phyloP scores from a whole-genome alignment of 768 basidiomycete genomes.

The Cytidiella melzeri region DNA sequence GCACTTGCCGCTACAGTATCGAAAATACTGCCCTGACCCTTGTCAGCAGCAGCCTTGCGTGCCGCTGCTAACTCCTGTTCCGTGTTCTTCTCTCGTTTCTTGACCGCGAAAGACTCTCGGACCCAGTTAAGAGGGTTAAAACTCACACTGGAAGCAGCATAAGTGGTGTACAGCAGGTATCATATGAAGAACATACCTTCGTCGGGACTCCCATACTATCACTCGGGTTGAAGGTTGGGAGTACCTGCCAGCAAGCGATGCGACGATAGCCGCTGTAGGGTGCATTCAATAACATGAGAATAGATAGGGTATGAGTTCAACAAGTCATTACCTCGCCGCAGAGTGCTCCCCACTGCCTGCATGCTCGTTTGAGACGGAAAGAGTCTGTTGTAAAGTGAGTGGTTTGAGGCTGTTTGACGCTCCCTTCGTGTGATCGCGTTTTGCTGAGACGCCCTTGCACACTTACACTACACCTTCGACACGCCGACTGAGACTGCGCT shows the following conservation, averaged over 20 bases:
- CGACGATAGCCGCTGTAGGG: neutral
- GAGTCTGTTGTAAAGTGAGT: conserved; percentile 9
- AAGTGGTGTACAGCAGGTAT: conserved; percentile 11
- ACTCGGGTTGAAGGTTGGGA: conserved; percentile 7
- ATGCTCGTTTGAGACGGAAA: conserved; percentile 12
- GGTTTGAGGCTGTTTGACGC: conserved; percentile 6
- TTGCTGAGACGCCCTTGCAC: conserved; percentile 19
- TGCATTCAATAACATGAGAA: too few species aligned
- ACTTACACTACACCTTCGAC: conserved; percentile 11
- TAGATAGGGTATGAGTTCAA: too few species aligned
- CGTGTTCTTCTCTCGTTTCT: conserved; percentile 37
- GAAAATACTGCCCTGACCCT: conserved; percentile 24
- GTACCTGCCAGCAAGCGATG: neutral
- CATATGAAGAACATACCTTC: conserved; percentile 37
- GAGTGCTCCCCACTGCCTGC: conserved; percentile 21
- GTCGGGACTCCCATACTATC: conserved; percentile 32
- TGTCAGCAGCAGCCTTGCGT: conserved; percentile 19
- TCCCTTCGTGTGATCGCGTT: conserved; percentile 1
- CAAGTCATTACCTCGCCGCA: conserved; percentile 20
- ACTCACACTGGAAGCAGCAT: conserved; percentile 37
- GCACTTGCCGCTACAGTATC: conserved; percentile 15
- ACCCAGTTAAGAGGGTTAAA: conserved; percentile 54
- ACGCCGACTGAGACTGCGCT: conserved; percentile 2
- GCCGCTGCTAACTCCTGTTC: conserved; percentile 35
- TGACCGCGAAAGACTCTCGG: conserved; percentile 48